Conservation (phyloP, 495 filamentous ascomycete species). For the Pyrenopolyporus hunteri region DNA sequence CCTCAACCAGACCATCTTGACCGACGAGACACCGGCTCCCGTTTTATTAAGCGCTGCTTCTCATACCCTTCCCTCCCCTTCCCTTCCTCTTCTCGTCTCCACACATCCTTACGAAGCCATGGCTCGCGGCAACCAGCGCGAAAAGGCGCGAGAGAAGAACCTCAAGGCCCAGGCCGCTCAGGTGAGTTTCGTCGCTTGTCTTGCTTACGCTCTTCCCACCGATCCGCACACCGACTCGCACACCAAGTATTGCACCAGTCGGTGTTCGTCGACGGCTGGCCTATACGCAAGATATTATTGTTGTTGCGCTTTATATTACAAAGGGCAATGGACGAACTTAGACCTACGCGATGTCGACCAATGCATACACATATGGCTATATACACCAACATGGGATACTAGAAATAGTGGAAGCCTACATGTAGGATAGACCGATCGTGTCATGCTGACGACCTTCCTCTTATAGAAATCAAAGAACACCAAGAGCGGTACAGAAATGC, state of each 20-base stretch:
- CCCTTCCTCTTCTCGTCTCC: not conserved
- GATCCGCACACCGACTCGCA: not conserved
- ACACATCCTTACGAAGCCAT: slow-evolving; percentile 54
- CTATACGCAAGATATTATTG: no score
- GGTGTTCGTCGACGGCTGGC: no score
- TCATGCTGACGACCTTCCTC: slow-evolving; percentile 18
- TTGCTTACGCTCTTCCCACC: slow-evolving; percentile 14
- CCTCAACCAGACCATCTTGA: not conserved
- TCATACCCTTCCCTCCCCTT: slow-evolving; percentile 7
- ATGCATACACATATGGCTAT: not conserved
- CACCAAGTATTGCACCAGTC: no score
- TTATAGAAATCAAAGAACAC: slow-evolving; percentile 65
- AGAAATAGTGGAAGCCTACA: not conserved
- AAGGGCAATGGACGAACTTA: not conserved
- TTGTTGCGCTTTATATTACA: no score
- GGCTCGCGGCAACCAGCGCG: slow-evolving; percentile 93
- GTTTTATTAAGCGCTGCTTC: slow-evolving; percentile 36
- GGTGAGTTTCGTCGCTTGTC: slow-evolving; percentile 52
- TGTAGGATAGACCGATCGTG: not conserved
- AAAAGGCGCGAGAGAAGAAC: slow-evolving; percentile 83
- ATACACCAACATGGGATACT: no score
- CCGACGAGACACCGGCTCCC: slow-evolving; percentile 1
- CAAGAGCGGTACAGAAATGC: slow-evolving; percentile 72
- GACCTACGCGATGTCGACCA: not conserved
- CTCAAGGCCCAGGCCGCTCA: slow-evolving; percentile 65